Evolutionary conservation across 1,284 basidiomycete species (phyloP).

Genomic region (Athelia psychrophila): DNA sequence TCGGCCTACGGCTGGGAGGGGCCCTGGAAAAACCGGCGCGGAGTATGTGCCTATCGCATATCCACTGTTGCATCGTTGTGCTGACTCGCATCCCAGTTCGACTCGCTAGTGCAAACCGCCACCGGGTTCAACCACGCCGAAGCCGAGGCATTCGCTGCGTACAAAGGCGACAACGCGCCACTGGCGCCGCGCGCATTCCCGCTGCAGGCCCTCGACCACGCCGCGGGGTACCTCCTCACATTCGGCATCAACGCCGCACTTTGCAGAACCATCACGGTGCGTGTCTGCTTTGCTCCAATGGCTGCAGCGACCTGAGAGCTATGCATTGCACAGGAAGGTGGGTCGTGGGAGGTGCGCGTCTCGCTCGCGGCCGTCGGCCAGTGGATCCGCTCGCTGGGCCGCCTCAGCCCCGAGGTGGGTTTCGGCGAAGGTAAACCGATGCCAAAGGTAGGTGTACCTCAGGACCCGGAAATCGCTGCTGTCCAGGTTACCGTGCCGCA

Average conservation of each 20-base stretch:
- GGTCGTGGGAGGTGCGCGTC: slow-evolving; percentile 59
- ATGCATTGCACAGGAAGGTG: slow-evolving; percentile 45
- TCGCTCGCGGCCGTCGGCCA: slow-evolving; percentile 54
- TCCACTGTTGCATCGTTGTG: neutral
- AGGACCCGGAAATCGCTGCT: slow-evolving; percentile 33
- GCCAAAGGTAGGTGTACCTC: slow-evolving; percentile 27
- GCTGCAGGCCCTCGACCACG: slow-evolving; percentile 63
- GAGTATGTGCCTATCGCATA: slow-evolving; percentile 32
- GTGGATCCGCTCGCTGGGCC: slow-evolving; percentile 56
- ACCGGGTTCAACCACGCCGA: slow-evolving; percentile 63
- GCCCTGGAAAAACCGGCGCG: slow-evolving; percentile 54
- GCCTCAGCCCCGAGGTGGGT: slow-evolving; percentile 34
- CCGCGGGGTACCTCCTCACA: slow-evolving; percentile 57
- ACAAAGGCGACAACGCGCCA: slow-evolving; percentile 13
- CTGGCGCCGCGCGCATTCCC: slow-evolving; percentile 48
- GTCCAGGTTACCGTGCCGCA: slow-evolving; percentile 27
- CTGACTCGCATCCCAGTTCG: slow-evolving; percentile 42
- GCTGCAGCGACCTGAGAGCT: neutral
- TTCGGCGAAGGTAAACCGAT: slow-evolving; percentile 37
- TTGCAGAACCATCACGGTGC: slow-evolving; percentile 48
- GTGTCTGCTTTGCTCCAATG: neutral
- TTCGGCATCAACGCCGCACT: slow-evolving; percentile 58
- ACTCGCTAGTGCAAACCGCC: slow-evolving; percentile 66
- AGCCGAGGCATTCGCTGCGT: slow-evolving; percentile 41
- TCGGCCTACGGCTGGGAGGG: slow-evolving; percentile 62